Base-by-base conservation (phyloP, 176 grass and related monocot species). In the Cenchrus americanus region DNA sequence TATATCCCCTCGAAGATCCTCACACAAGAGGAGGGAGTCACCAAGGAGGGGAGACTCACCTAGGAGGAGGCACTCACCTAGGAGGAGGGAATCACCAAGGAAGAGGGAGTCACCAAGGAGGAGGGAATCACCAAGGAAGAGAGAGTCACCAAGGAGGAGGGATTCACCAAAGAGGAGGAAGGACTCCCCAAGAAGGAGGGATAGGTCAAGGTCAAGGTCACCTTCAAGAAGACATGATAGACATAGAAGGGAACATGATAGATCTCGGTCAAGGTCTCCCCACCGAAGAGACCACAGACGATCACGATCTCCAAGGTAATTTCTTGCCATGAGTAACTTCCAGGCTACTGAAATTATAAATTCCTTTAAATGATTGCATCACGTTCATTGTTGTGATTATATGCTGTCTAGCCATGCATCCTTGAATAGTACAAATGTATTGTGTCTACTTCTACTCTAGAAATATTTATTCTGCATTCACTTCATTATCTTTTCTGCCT, bases 271-370 rank as follows among this genome's bases (percentile, higher is more conserved):
- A 57, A 88, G 90, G 71, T 92, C 90, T 90, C 93, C 90, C 57
- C 77, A 90, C 81, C 40, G 71, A 69, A 88, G 88, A 76, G 80
- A 86, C 40, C 84, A 84, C 63, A 89, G 71, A 78, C 62, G 88
- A 80, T 95, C 93, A 78, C 62, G 88, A 80, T 95, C 93, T 69
- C 90, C 90, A 78, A 92, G 83, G 87, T 92, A 73, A 84, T 86
- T 79, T 42, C 41, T 85, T 81, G 50, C 27, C n/a, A 78, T 64
- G 21, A 77, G 27, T 90, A 21, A 49, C 24, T n/a, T 47, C 30
- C 82, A 75, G 26, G 59, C 65, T 75, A 34, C 22, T 80, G 43
- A 70, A 52, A 46, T 42, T 65, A 19, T 47, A 9, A 71, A 64
- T 59, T 51, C 13, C 65, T 78, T 75, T 82, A 26, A 60, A 72